phyloP scores from a whole-genome alignment of 352 stramenopile species.

The Phytophthora pinifolia region DNA sequence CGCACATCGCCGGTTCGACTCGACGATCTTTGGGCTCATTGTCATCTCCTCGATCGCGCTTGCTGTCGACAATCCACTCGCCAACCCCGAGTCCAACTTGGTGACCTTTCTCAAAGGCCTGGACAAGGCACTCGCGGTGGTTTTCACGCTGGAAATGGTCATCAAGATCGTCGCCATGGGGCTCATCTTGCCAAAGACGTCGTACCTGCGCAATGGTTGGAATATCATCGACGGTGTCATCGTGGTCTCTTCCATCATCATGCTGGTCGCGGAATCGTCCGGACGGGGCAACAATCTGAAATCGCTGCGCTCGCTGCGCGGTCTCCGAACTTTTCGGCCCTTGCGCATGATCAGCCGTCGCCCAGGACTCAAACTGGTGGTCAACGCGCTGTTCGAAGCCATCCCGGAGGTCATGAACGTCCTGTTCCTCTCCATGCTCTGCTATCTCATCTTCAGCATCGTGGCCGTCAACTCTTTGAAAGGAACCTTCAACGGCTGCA shows the following conservation, averaged over 20 bases:
- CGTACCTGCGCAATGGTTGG: constrained; percentile 88
- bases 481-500: constrained; percentile 84
- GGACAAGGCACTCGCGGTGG: constrained; percentile 73
- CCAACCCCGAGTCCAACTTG: constrained; percentile 46
- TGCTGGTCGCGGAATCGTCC: constrained; percentile 55
- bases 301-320: constrained; percentile 80
- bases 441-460: constrained; percentile 96
- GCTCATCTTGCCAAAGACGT: constrained; percentile 55
- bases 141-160: constrained; percentile 90
- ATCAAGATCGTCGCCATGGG: constrained; percentile 90
- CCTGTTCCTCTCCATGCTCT: constrained; percentile 89
- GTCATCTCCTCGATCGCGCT: constrained; percentile 80
- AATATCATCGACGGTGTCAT: constrained; percentile 91
- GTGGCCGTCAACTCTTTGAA: constrained; percentile 94
- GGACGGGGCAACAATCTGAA: constrained; percentile 50
- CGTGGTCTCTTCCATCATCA: constrained; percentile 80
- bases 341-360: constrained; percentile 90
- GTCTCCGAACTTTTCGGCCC: constrained; percentile 86
- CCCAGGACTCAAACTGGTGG: constrained; percentile 88
- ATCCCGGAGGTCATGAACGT: constrained; percentile 92
- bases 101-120: constrained; percentile 49
- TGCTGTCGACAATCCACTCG: constrained; percentile 86
- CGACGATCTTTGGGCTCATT: constrained; percentile 81
- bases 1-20: constrained; percentile 77
- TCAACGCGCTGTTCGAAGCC: constrained; percentile 89